These are phyloP conservation scores for Nectriaceae sp. DNA, from an alignment of 2,329 filamentous ascomycete species.

Conservation along the genomic window DNA sequence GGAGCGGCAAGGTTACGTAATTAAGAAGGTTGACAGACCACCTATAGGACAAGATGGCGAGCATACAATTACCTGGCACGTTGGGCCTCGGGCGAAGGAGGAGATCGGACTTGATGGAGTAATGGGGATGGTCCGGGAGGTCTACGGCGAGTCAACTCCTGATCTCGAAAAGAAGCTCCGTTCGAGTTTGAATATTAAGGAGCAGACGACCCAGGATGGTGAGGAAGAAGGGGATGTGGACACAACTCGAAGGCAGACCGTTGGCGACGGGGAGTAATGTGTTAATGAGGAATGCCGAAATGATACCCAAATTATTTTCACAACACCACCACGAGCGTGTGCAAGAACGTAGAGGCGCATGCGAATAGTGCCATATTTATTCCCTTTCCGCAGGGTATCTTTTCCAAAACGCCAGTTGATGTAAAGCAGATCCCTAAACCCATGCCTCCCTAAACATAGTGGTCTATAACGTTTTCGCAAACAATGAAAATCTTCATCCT, in stretches of 20 bases:
- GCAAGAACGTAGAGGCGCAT: no score
- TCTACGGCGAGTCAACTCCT: slow-evolving; percentile 56
- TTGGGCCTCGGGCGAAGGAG: slow-evolving; percentile 82
- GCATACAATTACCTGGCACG: slow-evolving; percentile 75
- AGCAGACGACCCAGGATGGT: slow-evolving; percentile 17
- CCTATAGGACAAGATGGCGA: slow-evolving; percentile 62
- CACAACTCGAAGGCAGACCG: slow-evolving; percentile 12
- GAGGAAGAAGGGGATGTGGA: slow-evolving; percentile 27
- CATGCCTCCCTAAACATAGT: no score
- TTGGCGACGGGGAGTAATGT: slow-evolving; percentile 4
- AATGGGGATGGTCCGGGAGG: slow-evolving; percentile 64
- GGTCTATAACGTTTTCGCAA: no score
- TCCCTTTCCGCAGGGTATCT: slow-evolving; percentile 25
- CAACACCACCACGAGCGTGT: no score
- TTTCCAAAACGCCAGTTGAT: slow-evolving; percentile 23
- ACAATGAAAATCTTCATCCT: slow-evolving; percentile 38
- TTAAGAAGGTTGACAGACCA: slow-evolving; percentile 68
- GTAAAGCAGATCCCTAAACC: no score
- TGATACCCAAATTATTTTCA: slow-evolving; percentile 28
- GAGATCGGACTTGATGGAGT: slow-evolving; percentile 82
- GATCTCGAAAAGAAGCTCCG: slow-evolving; percentile 62
- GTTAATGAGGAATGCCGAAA: slow-evolving; percentile 7
- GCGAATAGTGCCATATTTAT: slow-evolving; percentile 1
- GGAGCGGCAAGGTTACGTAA: slow-evolving; percentile 80
- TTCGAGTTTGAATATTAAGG: slow-evolving; percentile 59